A percentile compares a stretch with the other conserved stretches of the same genome.
Conservation (phyloP, 345 rosid genomes). For the Populus tremula region DNA sequence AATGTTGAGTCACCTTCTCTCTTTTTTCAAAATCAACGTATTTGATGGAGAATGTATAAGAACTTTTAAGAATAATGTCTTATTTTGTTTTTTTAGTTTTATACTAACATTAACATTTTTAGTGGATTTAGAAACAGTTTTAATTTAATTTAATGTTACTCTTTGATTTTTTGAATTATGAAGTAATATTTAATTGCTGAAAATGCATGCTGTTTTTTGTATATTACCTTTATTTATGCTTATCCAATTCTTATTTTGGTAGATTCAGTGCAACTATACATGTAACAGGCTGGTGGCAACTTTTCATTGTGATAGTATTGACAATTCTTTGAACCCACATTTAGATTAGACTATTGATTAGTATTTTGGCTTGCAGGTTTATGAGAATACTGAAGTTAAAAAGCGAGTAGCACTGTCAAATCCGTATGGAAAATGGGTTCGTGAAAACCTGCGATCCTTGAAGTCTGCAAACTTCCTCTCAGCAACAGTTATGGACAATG, state of each 20-base stretch:
- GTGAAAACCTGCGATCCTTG: constrained; percentile 67
- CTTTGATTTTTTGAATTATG: not conserved
- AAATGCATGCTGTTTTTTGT: not conserved
- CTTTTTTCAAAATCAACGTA: not conserved
- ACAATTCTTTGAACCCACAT: not conserved
- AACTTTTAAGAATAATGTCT: not conserved
- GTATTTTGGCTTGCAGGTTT: constrained; percentile 56
- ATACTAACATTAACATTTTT: not conserved
- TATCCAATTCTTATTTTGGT: not conserved
- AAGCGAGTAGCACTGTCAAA: constrained; percentile 69
- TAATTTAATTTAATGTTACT: not conserved
- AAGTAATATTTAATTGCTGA: not conserved
- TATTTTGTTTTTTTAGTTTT: not conserved
- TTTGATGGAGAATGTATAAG: not conserved
- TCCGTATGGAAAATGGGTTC: constrained; percentile 87
- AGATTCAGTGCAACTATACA: not conserved
- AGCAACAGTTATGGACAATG: constrained; percentile 67
- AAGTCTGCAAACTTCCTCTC: constrained; percentile 69
- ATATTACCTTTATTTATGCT: not conserved
- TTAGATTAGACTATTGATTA: not conserved
- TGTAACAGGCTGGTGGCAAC: not conserved
- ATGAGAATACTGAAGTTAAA: constrained; percentile 92
- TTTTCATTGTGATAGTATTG: not conserved
- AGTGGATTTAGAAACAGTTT: not conserved
- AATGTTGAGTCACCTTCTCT: not conserved